Conservation (phyloP, 163 green algal genomes). For the Chlamydomonas reinhardtii region DNA sequence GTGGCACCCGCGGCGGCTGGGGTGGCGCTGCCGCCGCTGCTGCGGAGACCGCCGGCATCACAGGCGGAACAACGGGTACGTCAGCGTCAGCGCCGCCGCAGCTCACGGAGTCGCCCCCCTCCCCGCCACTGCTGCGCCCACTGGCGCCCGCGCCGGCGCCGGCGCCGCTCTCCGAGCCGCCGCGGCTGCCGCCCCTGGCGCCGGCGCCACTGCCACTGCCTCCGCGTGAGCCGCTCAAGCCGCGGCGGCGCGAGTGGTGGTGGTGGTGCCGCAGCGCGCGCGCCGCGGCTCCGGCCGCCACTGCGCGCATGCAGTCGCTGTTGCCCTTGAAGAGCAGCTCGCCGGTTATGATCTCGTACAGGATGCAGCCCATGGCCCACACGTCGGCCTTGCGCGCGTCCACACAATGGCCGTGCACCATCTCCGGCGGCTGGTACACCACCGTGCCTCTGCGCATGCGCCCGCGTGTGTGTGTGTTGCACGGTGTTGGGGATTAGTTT, state of each 20-base stretch:
- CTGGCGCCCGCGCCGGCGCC: background rate
- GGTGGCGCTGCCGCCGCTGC: background rate
- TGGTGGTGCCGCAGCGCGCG: background rate
- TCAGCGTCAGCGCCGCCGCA: background rate
- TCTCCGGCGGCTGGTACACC: constrained; percentile 58
- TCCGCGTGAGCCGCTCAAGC: background rate
- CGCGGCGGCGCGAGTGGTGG: background rate
- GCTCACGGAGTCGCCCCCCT: background rate
- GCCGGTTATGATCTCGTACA: constrained; percentile 81
- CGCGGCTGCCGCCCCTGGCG: background rate
- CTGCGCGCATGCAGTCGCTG: constrained; percentile 42
- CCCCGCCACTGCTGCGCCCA: background rate
- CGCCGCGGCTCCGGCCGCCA: background rate
- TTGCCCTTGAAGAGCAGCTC: constrained; percentile 53
- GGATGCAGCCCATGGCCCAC: constrained; percentile 80
- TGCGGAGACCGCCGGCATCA: background rate
- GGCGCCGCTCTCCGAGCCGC: background rate
- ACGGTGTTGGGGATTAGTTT: too few relatives aligned
- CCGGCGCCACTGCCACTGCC: too few relatives aligned
- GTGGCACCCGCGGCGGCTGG: constrained; percentile 12
- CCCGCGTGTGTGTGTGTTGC: too few relatives aligned
- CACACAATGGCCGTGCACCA: constrained; percentile 48
- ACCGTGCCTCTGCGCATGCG: constrained; percentile 59
- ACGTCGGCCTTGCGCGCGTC: constrained; percentile 70
- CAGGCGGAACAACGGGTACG: background rate